A percentile compares a stretch with the other conserved stretches of the same genome.
Evolutionary conservation across 2,329 filamentous ascomycete species (phyloP).

Genomic region (Epichloe sibirici): DNA sequence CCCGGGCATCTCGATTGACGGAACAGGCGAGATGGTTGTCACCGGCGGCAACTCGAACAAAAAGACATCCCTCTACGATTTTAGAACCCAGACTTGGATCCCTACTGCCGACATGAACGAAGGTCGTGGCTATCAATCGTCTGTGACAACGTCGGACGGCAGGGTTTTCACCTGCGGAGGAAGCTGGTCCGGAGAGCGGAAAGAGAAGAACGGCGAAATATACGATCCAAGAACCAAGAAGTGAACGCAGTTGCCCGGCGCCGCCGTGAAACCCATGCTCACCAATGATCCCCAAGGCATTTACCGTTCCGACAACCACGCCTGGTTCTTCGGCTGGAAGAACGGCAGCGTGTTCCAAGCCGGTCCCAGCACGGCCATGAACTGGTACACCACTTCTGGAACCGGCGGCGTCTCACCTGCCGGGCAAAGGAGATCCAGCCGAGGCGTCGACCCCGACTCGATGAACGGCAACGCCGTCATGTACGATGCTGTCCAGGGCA

Average conservation of each 20-base stretch:
- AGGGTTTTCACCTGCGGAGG: slow-evolving; percentile 47
- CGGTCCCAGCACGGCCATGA: slow-evolving; percentile 22
- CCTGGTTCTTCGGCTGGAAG: slow-evolving; percentile 13
- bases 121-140: slow-evolving; percentile 40
- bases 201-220: slow-evolving; percentile 44
- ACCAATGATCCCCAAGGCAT: slow-evolving; percentile 37
- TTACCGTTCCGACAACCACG: slow-evolving; percentile 25
- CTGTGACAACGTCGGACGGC: slow-evolving; percentile 37
- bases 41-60: slow-evolving; percentile 38
- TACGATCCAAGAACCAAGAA: slow-evolving; percentile 31
- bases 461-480: slow-evolving; percentile 46
- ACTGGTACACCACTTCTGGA: slow-evolving; percentile 41
- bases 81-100: slow-evolving; percentile 24
- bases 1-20: slow-evolving; percentile 32
- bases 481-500: slow-evolving; percentile 45
- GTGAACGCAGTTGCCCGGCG: slow-evolving; percentile 34
- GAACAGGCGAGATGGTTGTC: slow-evolving; percentile 36
- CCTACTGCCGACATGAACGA: slow-evolving; percentile 29
- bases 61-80: slow-evolving; percentile 36
- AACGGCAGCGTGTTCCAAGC: slow-evolving; percentile 11
- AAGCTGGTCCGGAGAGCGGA: slow-evolving; percentile 33
- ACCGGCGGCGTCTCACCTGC: slow-evolving; percentile 28
- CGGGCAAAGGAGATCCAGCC: slow-evolving; percentile 19
- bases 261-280: slow-evolving; percentile 34
- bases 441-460: slow-evolving; percentile 27